Evolutionary conservation across 352 stramenopile genomes (phyloP).

Genomic region (Phytophthora hybrid): DNA sequence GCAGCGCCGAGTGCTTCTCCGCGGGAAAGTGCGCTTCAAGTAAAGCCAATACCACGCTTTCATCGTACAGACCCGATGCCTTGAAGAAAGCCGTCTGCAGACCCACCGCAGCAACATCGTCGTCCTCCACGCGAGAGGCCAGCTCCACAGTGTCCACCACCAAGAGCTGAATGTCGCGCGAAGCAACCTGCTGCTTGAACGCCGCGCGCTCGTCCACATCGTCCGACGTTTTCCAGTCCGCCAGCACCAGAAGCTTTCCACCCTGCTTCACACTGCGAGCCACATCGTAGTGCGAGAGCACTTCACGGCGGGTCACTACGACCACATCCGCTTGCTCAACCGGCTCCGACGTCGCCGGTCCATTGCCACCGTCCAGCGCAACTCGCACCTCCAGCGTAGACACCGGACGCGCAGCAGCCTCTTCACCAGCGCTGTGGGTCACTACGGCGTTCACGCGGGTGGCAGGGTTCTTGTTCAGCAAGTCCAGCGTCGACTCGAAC

Average conservation of each 20-base stretch:
- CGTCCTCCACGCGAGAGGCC: slow-evolving; percentile 60
- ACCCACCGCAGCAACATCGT: slow-evolving; percentile 56
- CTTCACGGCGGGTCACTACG: slow-evolving; percentile 56
- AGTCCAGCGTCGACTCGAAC: slow-evolving; percentile 54
- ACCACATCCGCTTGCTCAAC: slow-evolving; percentile 68
- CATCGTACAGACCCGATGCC: slow-evolving; percentile 60
- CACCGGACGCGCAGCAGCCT: slow-evolving; percentile 40
- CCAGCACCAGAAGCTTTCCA: slow-evolving; percentile 64
- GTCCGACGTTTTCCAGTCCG: slow-evolving; percentile 72
- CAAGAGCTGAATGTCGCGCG: slow-evolving; percentile 56
- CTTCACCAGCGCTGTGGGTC: slow-evolving; percentile 52
- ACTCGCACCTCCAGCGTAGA: slow-evolving; percentile 69
- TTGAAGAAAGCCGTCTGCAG: slow-evolving; percentile 73
- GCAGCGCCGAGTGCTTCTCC: slow-evolving; percentile 56
- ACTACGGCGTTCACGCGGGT: slow-evolving; percentile 71
- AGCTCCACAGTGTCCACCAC: slow-evolving; percentile 65
- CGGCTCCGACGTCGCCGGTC: slow-evolving; percentile 47
- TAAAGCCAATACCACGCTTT: slow-evolving; percentile 66
- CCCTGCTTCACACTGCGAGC: slow-evolving; percentile 59
- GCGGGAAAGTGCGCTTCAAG: slow-evolving; percentile 50
- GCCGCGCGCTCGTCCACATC: slow-evolving; percentile 58
- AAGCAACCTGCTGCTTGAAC: slow-evolving; percentile 70
- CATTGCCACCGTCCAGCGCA: slow-evolving; percentile 50
- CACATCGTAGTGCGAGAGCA: slow-evolving; percentile 66
- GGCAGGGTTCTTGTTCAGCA: slow-evolving; percentile 72